phyloP scores from a whole-genome alignment of 805 yeast species.

The Wickerhamiella occidentalis region DNA sequence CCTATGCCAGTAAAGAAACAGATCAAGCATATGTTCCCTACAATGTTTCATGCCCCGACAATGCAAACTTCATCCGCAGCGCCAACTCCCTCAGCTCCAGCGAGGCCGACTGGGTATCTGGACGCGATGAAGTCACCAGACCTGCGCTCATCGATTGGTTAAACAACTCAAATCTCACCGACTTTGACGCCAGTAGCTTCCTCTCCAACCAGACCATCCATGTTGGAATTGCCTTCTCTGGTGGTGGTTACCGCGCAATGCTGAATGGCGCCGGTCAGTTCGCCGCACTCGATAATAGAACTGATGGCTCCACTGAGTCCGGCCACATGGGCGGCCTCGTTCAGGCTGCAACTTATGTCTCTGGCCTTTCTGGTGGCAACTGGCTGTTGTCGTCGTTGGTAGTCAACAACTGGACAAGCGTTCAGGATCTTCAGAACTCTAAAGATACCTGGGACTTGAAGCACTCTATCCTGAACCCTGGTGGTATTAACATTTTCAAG shows the following conservation, averaged over 20 bases:
- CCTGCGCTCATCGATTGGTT: slow-evolving; percentile 35
- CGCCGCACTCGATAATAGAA: slow-evolving; percentile 66
- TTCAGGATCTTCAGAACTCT: slow-evolving; percentile 43
- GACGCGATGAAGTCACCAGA: slow-evolving; percentile 28
- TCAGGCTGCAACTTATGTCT: slow-evolving; percentile 55
- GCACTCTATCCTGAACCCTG: slow-evolving; percentile 47
- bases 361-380: slow-evolving; percentile 76
- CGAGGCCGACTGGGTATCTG: slow-evolving; percentile 25
- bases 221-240: slow-evolving; percentile 53
- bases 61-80: slow-evolving; percentile 24
- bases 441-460: slow-evolving; percentile 55
- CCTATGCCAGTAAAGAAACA: neutral
- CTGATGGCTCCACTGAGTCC: slow-evolving; percentile 39
- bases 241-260: slow-evolving; percentile 91
- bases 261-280: slow-evolving; percentile 73
- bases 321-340: slow-evolving; percentile 61
- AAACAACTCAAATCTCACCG: slow-evolving; percentile 35
- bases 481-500: slow-evolving; percentile 45
- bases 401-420: slow-evolving; percentile 59
- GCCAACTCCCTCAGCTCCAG: slow-evolving; percentile 24
- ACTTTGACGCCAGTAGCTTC: slow-evolving; percentile 35
- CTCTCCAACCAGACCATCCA: slow-evolving; percentile 29
- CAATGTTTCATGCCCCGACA: slow-evolving; percentile 33
- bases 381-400: slow-evolving; percentile 66
- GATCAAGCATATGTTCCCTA: slow-evolving; percentile 38